Evolutionary conservation across 164 flowering plant genomes (phyloP), one percentile per base, ranked within the genome.

Genomic region (Tetrastigma voinierianum): DNA sequence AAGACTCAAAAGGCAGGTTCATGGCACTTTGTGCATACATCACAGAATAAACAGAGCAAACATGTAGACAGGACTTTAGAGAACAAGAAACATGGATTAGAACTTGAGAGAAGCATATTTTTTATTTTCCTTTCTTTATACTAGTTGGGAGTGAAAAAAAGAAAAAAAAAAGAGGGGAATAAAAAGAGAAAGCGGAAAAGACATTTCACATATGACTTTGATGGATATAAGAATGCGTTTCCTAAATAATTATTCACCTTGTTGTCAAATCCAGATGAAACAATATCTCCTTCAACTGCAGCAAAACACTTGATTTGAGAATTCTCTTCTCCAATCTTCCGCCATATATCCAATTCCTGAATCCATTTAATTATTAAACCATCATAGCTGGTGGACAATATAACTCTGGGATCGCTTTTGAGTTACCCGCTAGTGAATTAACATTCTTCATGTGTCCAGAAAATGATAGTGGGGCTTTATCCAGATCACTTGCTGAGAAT

Each of bases 371-470:
- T 75, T 43, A 96, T 88, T 48, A 89, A 59, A 54, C 99, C 98
- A 77, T 96, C 99, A 78, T 89, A 96, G 80, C 99, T 93, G 79
- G 83, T 82, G 25, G 99, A 88, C 57, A 96, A 75, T 59, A 96
- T 76, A 45, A 74, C 54, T 52, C 81, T 86, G 46, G 82, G 91
- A 69, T 74, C 70, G 67, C 71, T 79, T 59, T 80, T 84, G 40
- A 96, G 80, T 61, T n/a, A n/a, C 89, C 83, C 55, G 81, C 73
- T 70, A 96, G 66, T 21, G 96, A 79, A 66, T 76, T 76, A 17
- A 86, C 79, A 74, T 86, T 88, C 76, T 96, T 96, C 86, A 93
- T 82, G 71, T 96, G 99, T 55, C 99, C 99, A 66, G 96, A 90
- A 54, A 93, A 77, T 52, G 79, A 59, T 21, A 79, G 3, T 18